Conservation (phyloP, 805 yeast species). For the Kazachstania bromeliacearum region DNA sequence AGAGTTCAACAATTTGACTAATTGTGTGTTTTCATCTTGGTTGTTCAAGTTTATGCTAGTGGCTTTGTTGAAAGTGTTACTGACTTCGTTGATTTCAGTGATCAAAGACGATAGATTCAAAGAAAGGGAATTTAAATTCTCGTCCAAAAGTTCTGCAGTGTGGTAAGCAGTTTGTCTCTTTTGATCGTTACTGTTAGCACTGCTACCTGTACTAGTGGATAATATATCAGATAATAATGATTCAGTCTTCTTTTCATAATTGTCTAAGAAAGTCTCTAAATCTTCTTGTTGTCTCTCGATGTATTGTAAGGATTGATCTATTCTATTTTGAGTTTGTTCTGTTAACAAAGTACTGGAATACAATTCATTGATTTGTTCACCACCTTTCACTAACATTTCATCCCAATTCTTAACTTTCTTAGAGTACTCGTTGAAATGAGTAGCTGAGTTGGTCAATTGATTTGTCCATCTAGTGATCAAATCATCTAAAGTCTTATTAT, state of each 20-base stretch:
- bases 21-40: constrained; percentile 42
- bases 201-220: constrained; percentile 22
- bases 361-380: constrained; percentile 70
- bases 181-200: constrained; percentile 47
- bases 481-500: constrained; percentile 88
- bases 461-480: constrained; percentile 88
- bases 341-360: constrained; percentile 73
- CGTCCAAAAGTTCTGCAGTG: constrained; percentile 77
- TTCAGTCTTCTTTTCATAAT: constrained; percentile 51
- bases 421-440: constrained; percentile 67
- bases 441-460: constrained; percentile 64
- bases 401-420: constrained; percentile 79
- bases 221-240: constrained; percentile 30
- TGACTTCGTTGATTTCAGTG: constrained; percentile 72
- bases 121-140: constrained; percentile 69
- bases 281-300: constrained; percentile 91
- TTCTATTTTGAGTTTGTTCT: constrained; percentile 72
- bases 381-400: constrained; percentile 68
- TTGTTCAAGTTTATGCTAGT: constrained; percentile 29
- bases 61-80: constrained; percentile 67
- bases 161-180: constrained; percentile 84
- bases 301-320: constrained; percentile 79
- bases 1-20: constrained; percentile 72
- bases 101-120: constrained; percentile 66
- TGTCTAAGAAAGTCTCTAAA: constrained; percentile 68